A percentile compares a stretch with the other conserved stretches of the same genome.
Conservation (phyloP, 2,329 filamentous ascomycete genomes). For the Arthrobotrys megalospora region DNA sequence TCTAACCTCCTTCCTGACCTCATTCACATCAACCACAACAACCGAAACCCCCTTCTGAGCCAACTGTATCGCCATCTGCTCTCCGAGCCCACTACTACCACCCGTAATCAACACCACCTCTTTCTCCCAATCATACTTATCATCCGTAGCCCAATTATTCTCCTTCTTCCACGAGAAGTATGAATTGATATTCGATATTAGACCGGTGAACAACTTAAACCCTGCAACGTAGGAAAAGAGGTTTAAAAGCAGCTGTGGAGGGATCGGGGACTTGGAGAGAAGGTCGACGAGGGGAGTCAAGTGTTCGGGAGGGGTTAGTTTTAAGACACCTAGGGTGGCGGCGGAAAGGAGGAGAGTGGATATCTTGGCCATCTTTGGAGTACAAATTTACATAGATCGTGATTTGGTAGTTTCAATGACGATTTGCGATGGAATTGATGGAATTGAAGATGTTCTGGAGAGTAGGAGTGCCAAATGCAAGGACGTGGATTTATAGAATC, state of each 20-base stretch:
- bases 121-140: slow-evolving; percentile 55
- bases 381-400: not conserved
- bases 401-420: not conserved
- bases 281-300: slow-evolving; percentile 33
- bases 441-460: not conserved
- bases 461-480: not conserved
- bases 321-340: slow-evolving; percentile 32
- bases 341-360: slow-evolving; percentile 44
- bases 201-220: slow-evolving; percentile 25
- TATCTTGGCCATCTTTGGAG: slow-evolving; percentile 35
- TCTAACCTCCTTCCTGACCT: slow-evolving; percentile 4
- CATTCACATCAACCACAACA: slow-evolving; percentile 48
- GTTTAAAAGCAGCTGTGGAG: slow-evolving; percentile 5
- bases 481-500: not conserved
- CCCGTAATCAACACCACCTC: slow-evolving; percentile 54
- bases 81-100: slow-evolving; percentile 49
- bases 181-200: slow-evolving; percentile 33
- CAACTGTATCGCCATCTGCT: slow-evolving; percentile 38
- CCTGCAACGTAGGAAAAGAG: slow-evolving; percentile 14
- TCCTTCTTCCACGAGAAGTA: slow-evolving; percentile 44
- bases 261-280: slow-evolving; percentile 30
- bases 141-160: slow-evolving; percentile 56
- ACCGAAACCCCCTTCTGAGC: slow-evolving; percentile 45
- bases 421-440: not conserved
- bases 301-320: slow-evolving; percentile 32